Conservation (phyloP, 768 basidiomycete species). For the Xanthoconium stramineum region DNA sequence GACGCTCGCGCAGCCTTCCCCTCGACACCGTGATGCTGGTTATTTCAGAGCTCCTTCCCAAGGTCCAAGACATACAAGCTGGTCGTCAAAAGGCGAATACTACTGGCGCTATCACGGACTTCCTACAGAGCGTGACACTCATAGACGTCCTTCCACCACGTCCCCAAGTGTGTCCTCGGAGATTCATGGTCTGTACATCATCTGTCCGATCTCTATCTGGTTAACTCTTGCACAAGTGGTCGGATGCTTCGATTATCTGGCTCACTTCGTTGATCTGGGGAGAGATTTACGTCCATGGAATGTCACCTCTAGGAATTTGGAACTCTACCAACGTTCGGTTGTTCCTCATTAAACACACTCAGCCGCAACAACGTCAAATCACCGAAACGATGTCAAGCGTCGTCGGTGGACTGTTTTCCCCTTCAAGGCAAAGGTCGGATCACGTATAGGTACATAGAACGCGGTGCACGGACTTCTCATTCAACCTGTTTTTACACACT, state of each 20-base stretch:
- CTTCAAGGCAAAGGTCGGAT: constrained; percentile 29
- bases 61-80: constrained; percentile 76
- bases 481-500: neutral
- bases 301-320: constrained; percentile 88
- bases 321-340: constrained; percentile 84
- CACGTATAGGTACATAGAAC: constrained; percentile 15
- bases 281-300: constrained; percentile 86
- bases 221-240: constrained; percentile 59
- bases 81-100: constrained; percentile 61
- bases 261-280: constrained; percentile 94
- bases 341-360: constrained; percentile 89
- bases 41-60: constrained; percentile 85
- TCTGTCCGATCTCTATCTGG: neutral
- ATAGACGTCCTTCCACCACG: constrained; percentile 70
- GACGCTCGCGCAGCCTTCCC: constrained; percentile 57
- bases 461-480: neutral
- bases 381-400: constrained; percentile 79
- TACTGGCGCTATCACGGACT: constrained; percentile 67
- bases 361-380: constrained; percentile 63
- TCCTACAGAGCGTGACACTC: constrained; percentile 67
- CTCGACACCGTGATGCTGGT: constrained; percentile 84
- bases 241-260: constrained; percentile 89
- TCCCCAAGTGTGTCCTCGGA: constrained; percentile 62
- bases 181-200: constrained; percentile 61
- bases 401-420: constrained; percentile 71